A percentile compares a stretch with the other conserved stretches of the same genome.
These are phyloP conservation scores for Adansonia gregorii DNA, from an alignment of 441 rosid species.

Conservation along the genomic window DNA sequence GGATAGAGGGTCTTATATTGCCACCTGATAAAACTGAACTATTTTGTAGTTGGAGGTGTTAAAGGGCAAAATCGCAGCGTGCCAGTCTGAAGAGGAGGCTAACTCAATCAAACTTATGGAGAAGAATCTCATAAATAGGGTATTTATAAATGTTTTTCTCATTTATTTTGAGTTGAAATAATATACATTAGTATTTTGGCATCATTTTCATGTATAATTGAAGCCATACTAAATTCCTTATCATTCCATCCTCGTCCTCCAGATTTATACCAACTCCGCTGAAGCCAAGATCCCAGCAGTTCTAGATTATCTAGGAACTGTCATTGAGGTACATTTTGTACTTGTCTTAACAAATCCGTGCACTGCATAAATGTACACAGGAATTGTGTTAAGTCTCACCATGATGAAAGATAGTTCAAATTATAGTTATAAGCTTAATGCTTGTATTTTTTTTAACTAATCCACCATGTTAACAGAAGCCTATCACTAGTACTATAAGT, in stretches of 20 bases:
- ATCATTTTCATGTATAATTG: not conserved
- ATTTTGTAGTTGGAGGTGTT: constrained; percentile 68
- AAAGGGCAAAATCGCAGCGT: constrained; percentile 66
- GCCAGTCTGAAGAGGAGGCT: constrained; percentile 73
- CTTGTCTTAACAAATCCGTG: constrained; percentile 14
- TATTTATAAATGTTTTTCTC: constrained; percentile 31
- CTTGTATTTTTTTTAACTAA: not conserved
- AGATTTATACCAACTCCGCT: constrained; percentile 95
- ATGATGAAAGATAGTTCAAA: constrained; percentile 10
- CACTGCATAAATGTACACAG: not conserved
- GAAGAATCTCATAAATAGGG: constrained; percentile 89
- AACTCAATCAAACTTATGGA: constrained; percentile 71
- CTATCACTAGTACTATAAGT: constrained; percentile 1
- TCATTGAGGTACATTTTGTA: constrained; percentile 70
- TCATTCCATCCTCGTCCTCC: constrained; percentile 10
- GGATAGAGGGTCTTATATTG: constrained; percentile 20
- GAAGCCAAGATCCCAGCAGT: constrained; percentile 95
- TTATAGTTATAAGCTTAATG: constrained; percentile 14
- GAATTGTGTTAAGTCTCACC: not conserved
- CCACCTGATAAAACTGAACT: constrained; percentile 29
- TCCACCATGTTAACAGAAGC: constrained; percentile 12
- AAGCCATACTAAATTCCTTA: not conserved
- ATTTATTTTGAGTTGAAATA: constrained; percentile 7
- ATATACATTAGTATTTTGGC: not conserved
- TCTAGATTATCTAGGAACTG: constrained; percentile 78